Conservation (phyloP, 768 basidiomycete species). For the Tulasnella sp. region DNA sequence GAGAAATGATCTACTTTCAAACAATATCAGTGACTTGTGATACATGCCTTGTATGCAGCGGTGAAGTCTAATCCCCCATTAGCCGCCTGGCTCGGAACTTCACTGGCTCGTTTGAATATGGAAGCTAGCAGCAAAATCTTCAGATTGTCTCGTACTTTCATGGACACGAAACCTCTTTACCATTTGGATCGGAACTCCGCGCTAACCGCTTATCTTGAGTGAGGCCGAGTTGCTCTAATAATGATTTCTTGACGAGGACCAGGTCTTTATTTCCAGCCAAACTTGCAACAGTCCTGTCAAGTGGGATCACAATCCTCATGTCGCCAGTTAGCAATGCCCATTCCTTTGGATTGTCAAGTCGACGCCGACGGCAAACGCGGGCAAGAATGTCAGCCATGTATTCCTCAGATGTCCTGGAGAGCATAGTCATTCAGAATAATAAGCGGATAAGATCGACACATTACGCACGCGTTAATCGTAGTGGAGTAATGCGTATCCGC, state of each 20-base stretch:
- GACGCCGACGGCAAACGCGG: conserved; percentile 57
- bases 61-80: conserved; percentile 63
- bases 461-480: conserved; percentile 83
- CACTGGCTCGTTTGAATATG: conserved; percentile 82
- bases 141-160: too few relatives aligned
- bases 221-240: conserved; percentile 58
- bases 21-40: neutral
- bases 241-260: conserved; percentile 62
- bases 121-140: conserved; percentile 58
- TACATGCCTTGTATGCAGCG: conserved; percentile 67
- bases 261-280: conserved; percentile 78
- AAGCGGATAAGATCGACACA: conserved; percentile 25
- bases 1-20: neutral
- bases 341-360: conserved; percentile 54
- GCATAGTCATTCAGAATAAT: neutral
- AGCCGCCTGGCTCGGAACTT: conserved; percentile 43
- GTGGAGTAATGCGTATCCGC: conserved; percentile 72
- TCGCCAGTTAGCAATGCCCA: conserved; percentile 68
- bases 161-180: conserved; percentile 33
- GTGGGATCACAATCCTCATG: conserved; percentile 65
- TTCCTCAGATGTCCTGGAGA: conserved; percentile 66
- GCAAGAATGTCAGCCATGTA: conserved; percentile 96
- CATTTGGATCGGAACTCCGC: conserved; percentile 83
- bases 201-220: conserved; percentile 51
- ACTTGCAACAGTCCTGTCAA: conserved; percentile 94